A percentile compares a stretch with the other conserved stretches of the same genome.
Conservation (phyloP, 257 asterid species). For the Solanum infundibuliforme region DNA sequence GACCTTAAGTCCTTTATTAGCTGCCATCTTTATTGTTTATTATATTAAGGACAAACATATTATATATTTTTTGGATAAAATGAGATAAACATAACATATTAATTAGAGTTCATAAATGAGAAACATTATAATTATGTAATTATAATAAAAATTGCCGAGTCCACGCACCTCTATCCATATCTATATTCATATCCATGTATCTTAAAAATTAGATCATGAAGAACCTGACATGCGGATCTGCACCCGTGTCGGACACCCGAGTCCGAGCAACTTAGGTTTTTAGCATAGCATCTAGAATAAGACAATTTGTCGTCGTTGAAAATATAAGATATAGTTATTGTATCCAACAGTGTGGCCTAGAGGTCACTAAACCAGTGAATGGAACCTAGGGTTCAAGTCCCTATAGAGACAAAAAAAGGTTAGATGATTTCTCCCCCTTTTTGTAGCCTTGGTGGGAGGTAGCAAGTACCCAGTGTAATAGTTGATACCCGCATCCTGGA, state of each 20-base stretch:
- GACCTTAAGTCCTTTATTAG: background rate
- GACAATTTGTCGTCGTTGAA: background rate
- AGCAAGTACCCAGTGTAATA: background rate
- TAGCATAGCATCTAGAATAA: background rate
- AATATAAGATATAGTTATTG: background rate
- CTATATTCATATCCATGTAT: background rate
- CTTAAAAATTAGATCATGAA: background rate
- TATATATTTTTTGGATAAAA: no score
- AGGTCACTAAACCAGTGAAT: background rate
- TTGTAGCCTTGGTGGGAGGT: background rate
- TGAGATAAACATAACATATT: background rate
- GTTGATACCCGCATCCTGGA: background rate
- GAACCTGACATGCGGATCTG: background rate
- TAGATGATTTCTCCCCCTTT: background rate
- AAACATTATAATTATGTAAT: no score
- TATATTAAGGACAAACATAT: background rate
- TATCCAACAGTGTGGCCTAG: background rate
- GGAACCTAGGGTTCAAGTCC: background rate
- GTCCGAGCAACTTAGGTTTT: background rate
- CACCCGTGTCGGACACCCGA: background rate
- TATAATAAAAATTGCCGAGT: background rate
- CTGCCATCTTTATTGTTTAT: background rate
- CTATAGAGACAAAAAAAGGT: background rate
- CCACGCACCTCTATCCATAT: background rate
- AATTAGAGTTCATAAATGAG: background rate